These are phyloP conservation scores for Casuarina glauca DNA, from an alignment of 306 rosid genomes.

Conservation along the genomic window DNA sequence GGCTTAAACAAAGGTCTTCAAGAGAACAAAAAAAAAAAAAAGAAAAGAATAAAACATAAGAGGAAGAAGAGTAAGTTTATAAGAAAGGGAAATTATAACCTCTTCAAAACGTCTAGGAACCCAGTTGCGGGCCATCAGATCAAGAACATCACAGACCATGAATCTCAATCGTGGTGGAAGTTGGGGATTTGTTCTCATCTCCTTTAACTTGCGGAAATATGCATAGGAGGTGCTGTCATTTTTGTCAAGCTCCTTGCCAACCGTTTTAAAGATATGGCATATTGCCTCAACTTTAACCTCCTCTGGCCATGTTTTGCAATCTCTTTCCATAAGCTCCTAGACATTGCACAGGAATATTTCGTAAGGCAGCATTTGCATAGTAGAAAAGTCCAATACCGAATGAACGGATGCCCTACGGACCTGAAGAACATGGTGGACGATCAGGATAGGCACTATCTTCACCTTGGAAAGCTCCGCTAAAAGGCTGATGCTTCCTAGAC, in stretches of 20 bases:
- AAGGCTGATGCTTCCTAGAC: constrained; percentile 47
- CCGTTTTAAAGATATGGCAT: background rate
- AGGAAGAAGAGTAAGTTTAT: too few relatives aligned
- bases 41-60: too few relatives aligned
- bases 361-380: constrained; percentile 21
- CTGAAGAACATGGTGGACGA: constrained; percentile 47
- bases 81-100: too few relatives aligned
- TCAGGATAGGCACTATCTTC: constrained; percentile 46
- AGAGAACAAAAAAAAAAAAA: too few relatives aligned
- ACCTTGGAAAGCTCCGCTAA: constrained; percentile 46
- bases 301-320: constrained; percentile 32
- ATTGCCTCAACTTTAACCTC: constrained; percentile 54
- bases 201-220: too few relatives aligned
- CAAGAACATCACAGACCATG: too few relatives aligned
- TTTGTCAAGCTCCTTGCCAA: too few relatives aligned
- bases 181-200: too few relatives aligned
- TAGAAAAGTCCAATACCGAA: background rate
- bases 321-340: constrained; percentile 44
- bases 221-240: too few relatives aligned
- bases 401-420: background rate
- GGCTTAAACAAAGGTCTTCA: background rate
- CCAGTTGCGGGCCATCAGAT: too few relatives aligned
- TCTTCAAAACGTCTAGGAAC: too few relatives aligned
- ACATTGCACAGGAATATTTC: background rate
- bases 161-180: too few relatives aligned